Base-by-base conservation (phyloP, 345 rosid genomes). In the Brassica carinata region DNA sequence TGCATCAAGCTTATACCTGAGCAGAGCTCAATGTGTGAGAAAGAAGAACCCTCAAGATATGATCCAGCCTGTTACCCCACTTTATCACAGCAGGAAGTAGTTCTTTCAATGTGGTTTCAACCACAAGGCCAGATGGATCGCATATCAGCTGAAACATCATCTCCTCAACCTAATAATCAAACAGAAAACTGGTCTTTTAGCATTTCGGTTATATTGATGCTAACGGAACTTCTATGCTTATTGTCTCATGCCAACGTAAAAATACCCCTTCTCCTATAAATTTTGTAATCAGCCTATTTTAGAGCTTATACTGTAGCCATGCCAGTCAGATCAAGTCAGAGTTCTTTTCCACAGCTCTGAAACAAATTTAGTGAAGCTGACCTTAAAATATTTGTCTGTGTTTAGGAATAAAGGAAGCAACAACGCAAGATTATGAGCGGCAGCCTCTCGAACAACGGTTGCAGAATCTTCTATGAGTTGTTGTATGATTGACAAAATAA, bases 341-440 rank as follows among this genome's bases (percentile, higher is more conserved):
- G 85, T 82, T 87, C 88, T 83, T 86, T 91, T 87, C 89, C 89
- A 85, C 88, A 90, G 84, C 87, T 91, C 92, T 86, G 81, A 88
- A 85, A 89, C 88, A 89, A 86, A 86, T 88, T 81, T 86, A 91
- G 87, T 85, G 92, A 90, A 78, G 89, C 96, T 90, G 90, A 95
- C 99, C 99, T 95, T 95, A 89, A 95, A 91, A 90, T 95, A 95
- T 90, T 95, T 95, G 89, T 95, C 98, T 78, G 80, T 87, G 85
- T 85, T 92, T 7, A 91, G 99, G 79, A 93, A 95, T 69, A 89
- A 89, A 13, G 97, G 99, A 86, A 95, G 99, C 84, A 93, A 88
- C 91, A 95, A 81, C n/a, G 97, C 90, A 86, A 93, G 88, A 88
- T 95, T 95, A 85, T 78, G 93, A 7, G 96, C 92, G 70, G 99